Evolutionary conservation across 768 basidiomycete genomes (phyloP).

Genomic region (Suillus decipiens): DNA sequence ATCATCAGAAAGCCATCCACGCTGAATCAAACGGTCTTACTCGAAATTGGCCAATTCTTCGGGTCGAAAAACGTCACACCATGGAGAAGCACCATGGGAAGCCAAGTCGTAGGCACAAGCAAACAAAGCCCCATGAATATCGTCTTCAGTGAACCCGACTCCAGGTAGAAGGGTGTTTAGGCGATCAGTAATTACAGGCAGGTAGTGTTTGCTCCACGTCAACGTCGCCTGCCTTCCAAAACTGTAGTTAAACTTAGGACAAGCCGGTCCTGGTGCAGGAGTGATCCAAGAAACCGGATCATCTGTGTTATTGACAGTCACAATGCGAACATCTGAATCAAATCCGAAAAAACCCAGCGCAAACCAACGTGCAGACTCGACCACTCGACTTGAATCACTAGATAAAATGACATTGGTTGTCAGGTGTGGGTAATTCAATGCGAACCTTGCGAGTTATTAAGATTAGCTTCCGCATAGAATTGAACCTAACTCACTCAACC

Average conservation of each 20-base stretch:
- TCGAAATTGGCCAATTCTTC: conserved; percentile 35
- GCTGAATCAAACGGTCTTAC: conserved; percentile 19
- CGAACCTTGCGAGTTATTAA: conserved; percentile 1
- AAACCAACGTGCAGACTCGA: conserved; percentile 42
- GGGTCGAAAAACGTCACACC: conserved; percentile 35
- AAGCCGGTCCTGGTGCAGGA: conserved; percentile 37
- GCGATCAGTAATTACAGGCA: conserved; percentile 37
- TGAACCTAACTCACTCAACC: conserved; percentile 26
- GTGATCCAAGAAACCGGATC: conserved; percentile 37
- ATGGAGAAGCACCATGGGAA: conserved; percentile 34
- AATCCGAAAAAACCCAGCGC: conserved; percentile 37
- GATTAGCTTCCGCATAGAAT: background rate
- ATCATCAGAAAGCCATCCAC: background rate
- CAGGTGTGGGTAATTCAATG: conserved; percentile 12
- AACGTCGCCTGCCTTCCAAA: conserved; percentile 9
- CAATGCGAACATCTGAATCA: conserved; percentile 19
- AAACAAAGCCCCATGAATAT: conserved; percentile 39
- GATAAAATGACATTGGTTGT: conserved; percentile 8
- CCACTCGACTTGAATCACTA: conserved; percentile 16
- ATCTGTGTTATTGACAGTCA: conserved; percentile 31
- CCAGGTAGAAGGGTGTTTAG: conserved; percentile 35
- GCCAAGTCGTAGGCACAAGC: conserved; percentile 40
- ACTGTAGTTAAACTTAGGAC: conserved; percentile 28
- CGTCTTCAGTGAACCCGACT: conserved; percentile 29
- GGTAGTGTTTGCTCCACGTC: conserved; percentile 25